Conservation (phyloP, 345 rosid genomes). For the Melastoma malabathricum region DNA sequence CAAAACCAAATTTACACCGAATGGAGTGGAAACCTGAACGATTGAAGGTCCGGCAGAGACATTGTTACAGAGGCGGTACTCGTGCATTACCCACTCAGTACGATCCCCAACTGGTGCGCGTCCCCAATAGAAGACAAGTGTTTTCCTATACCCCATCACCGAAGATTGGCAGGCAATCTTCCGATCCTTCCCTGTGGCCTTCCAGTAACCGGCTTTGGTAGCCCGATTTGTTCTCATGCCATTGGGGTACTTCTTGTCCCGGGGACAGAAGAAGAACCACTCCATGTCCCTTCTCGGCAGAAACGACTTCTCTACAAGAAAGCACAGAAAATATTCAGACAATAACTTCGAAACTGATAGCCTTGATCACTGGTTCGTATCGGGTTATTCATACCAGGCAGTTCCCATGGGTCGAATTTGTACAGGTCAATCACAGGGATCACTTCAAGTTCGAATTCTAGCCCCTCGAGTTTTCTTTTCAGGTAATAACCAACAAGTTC, state of each 20-base stretch:
- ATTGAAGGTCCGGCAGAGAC: too few species aligned
- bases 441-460: slow-evolving; percentile 68
- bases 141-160: slow-evolving; percentile 46
- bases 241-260: slow-evolving; percentile 76
- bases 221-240: slow-evolving; percentile 79
- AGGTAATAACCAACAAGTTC: slow-evolving; percentile 78
- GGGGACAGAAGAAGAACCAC: slow-evolving; percentile 86
- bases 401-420: slow-evolving; percentile 92
- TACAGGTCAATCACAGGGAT: slow-evolving; percentile 66
- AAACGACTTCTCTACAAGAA: slow-evolving; percentile 59
- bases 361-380: too few species aligned
- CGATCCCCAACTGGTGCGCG: slow-evolving; percentile 74
- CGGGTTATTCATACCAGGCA: slow-evolving; percentile 42
- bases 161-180: slow-evolving; percentile 47
- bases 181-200: slow-evolving; percentile 83
- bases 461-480: slow-evolving; percentile 50
- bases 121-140: slow-evolving; percentile 66
- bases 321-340: neutral
- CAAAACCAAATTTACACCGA: too few species aligned
- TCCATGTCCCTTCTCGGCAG: slow-evolving; percentile 70
- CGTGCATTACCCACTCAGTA: slow-evolving; percentile 75
- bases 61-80: slow-evolving; percentile 59
- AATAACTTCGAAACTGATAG: too few species aligned
- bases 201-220: slow-evolving; percentile 86
- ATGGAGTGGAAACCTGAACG: too few species aligned